phyloP scores from a whole-genome alignment of 495 filamentous ascomycete genomes.

The Penicillium coffeae region DNA sequence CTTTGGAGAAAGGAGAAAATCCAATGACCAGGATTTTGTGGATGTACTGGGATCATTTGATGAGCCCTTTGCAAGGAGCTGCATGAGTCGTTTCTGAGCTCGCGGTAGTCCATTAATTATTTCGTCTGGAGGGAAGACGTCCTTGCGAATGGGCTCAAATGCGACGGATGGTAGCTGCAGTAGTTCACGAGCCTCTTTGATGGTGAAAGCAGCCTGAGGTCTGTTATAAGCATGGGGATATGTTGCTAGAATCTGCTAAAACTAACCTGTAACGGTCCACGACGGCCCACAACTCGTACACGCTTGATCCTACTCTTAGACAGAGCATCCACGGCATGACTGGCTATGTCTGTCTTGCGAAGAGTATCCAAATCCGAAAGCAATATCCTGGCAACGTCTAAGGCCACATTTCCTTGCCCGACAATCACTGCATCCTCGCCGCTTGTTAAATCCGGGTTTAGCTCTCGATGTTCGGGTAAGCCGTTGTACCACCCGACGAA shows the following conservation, averaged over 20 bases:
- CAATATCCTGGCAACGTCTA: constrained; percentile 89
- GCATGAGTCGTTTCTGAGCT: constrained; percentile 68
- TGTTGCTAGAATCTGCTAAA: not conserved
- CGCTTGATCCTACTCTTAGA: constrained; percentile 69
- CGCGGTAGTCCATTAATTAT: constrained; percentile 63
- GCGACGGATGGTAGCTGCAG: constrained; percentile 69
- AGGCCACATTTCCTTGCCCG: constrained; percentile 92
- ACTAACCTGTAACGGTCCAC: constrained; percentile 78
- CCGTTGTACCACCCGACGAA: constrained; percentile 99
- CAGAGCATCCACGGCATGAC: constrained; percentile 71
- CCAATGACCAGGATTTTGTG: constrained; percentile 72
- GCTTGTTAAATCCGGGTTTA: constrained; percentile 70
- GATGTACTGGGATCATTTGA: constrained; percentile 40
- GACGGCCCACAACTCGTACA: constrained; percentile 79
- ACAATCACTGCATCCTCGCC: constrained; percentile 86
- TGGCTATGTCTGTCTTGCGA: constrained; percentile 80
- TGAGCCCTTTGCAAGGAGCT: constrained; percentile 74
- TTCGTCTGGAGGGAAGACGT: constrained; percentile 55
- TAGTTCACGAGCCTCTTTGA: constrained; percentile 87
- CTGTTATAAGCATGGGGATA: constrained; percentile 2
- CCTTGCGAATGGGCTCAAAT: constrained; percentile 64
- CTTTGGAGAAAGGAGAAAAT: constrained; percentile 74
- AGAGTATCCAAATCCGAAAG: constrained; percentile 68
- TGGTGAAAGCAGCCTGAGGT: constrained; percentile 80
- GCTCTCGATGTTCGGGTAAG: constrained; percentile 71